Base-by-base conservation (phyloP, 179 eudicot species). In the Camellia oleifera region DNA sequence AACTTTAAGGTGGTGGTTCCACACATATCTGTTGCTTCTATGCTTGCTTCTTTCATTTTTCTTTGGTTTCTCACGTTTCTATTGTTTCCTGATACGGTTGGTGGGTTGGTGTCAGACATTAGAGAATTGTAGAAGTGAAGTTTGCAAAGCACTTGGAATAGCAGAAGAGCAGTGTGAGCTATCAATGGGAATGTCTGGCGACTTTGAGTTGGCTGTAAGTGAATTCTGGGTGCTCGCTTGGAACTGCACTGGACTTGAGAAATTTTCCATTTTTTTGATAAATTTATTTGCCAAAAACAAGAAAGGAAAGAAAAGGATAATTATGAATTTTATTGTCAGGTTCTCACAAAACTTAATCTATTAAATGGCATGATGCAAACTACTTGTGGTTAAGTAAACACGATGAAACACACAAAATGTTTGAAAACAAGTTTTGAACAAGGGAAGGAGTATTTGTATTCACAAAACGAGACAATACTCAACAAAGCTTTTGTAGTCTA, bases 181-280 rank as follows among this genome's bases (percentile, higher is more conserved):
- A 69, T 96, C 99, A 42, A 96, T 96, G 99, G 99, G 99, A 89
- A 96, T 96, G 99, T 96, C 99, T 75, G 92, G 92, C 0, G 99
- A 96, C 86, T 96, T 94, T 90, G 99, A 96, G 88, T 89, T 88
- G 72, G 99, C 99, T 80, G 98, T 95, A 78, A 90, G 99, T 75
- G 20, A 32, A 63, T 65, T 69, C 50, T 71, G 46, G 10, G 23
- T 20, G 15, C 56, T 64, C 0, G 4, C 32, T 11, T 65, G 58
- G 56, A 10, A 45, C 23, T 83, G 46, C 14, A 60, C 57, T 64
- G 46, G 53, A 7, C 14, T 46, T 83, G 72, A 76, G 70, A 54
- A 63, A 5, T 54, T 23, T 48, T 67, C 80, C 50, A 50, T 77
- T n/a, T 13, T 50, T 26, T 48, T 12, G 62, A 2, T 23, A 1